Evolutionary conservation across 768 basidiomycete genomes (phyloP).

Genomic region (Rhizopogon vulgaris): DNA sequence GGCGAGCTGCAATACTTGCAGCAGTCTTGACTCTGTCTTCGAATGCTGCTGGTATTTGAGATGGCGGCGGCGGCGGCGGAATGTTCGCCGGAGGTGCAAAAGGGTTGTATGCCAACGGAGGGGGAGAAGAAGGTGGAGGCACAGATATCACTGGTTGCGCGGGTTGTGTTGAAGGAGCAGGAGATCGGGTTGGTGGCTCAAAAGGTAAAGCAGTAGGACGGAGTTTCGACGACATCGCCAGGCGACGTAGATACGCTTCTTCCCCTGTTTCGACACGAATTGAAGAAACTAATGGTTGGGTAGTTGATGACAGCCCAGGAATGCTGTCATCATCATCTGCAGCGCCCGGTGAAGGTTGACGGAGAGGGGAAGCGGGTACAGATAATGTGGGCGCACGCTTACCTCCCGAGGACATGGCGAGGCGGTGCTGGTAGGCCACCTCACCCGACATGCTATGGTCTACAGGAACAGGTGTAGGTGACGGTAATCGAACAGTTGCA

Average conservation of each 20-base stretch:
- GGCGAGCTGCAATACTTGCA: slow-evolving; percentile 74
- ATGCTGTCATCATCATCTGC: slow-evolving; percentile 19
- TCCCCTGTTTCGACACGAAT: slow-evolving; percentile 47
- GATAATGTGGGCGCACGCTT: slow-evolving; percentile 2
- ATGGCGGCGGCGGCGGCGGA: slow-evolving; percentile 45
- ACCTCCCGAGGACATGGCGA: slow-evolving; percentile 53
- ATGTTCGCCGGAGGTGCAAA: slow-evolving; percentile 59
- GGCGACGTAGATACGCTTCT: slow-evolving; percentile 59
- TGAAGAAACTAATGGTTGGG: neutral
- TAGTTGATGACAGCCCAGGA: slow-evolving; percentile 14
- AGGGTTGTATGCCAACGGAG: slow-evolving; percentile 60
- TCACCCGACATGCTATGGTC: slow-evolving; percentile 60
- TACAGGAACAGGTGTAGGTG: slow-evolving; percentile 30
- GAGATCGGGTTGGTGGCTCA: slow-evolving; percentile 17
- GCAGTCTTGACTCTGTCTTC: slow-evolving; percentile 73
- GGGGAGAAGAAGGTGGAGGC: slow-evolving; percentile 37
- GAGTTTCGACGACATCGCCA: slow-evolving; percentile 47
- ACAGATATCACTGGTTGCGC: slow-evolving; percentile 5
- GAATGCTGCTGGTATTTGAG: slow-evolving; percentile 32
- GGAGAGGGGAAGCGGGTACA: slow-evolving; percentile 9
- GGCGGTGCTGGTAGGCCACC: slow-evolving; percentile 69
- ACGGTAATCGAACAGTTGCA: slow-evolving; percentile 13
- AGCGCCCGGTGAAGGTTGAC: slow-evolving; percentile 13
- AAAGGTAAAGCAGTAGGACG: slow-evolving; percentile 24
- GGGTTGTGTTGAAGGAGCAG: slow-evolving; percentile 19